Base-by-base conservation (phyloP, 2,329 filamentous ascomycete genomes). In the Beauveria sp. region DNA sequence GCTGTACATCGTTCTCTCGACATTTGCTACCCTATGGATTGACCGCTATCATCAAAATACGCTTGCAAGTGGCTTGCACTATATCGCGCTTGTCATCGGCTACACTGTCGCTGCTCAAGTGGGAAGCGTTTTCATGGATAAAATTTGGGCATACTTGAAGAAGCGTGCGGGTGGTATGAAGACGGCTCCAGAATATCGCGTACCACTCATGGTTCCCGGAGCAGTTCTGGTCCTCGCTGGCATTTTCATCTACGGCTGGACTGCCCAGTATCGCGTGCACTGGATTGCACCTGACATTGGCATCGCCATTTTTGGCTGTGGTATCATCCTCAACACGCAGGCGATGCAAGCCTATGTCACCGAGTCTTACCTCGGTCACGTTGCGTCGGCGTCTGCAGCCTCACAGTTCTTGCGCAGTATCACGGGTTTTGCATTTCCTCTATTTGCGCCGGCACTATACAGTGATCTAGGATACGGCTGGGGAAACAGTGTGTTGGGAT, bases 261-360 rank as follows among this genome's bases (percentile, higher is more conserved):
- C 74, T 0, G 82, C 82, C 0, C 73, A 85, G 54, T 73, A 77
- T 37, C 67, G 75, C 1, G 71, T 76, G 0, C 79, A 81, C 65
- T 87, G 81, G 80, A 79, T 85, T 22, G 75, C 83, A 5, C 82
- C 84, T 0, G 84, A 86, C 52, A 76, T 86, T 26, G 84, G 84
- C 2, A 79, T 79, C 2, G 70, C 72, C 0, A 73, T 84, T n/a
- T 80, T 86, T 62, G 79, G 79, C 0, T 72, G 77, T 5, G 82
- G 83, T 1, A 80, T 78, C 65, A 79, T 84, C 51, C 75, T 81
- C 10, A 71, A 78, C 1, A 82, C 83, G 55, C 79, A 80, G 67
- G 79, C 79, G 2, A 75, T 82, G 40, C 75, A 79, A 55, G 83
- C 82, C 0, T 86, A 86, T 61, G 59, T 63, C 18, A 66, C 67